These are phyloP conservation scores for Diutina rugosa DNA, from an alignment of 1,139 yeast genomes.

Conservation along the genomic window DNA sequence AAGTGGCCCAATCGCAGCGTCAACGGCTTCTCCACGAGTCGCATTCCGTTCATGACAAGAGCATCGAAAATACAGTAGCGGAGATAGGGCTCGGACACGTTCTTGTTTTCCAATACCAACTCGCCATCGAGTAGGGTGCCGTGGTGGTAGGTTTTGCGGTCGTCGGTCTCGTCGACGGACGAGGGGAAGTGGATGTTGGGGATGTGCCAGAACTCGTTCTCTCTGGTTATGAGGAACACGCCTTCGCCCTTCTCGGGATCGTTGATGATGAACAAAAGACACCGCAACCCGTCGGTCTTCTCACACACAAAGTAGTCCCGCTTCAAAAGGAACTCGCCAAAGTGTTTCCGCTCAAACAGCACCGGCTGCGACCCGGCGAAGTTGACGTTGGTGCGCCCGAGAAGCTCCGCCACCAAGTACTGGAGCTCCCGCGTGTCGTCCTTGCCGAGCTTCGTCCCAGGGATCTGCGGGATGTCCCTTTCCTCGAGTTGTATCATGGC, in stretches of 20 bases:
- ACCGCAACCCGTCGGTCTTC: slow-evolving; percentile 87
- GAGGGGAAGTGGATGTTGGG: slow-evolving; percentile 80
- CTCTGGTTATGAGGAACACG: slow-evolving; percentile 68
- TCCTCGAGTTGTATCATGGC: slow-evolving; percentile 30
- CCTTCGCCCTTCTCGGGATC: slow-evolving; percentile 70
- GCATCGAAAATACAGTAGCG: slow-evolving; percentile 88
- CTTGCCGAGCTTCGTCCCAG: slow-evolving; percentile 68
- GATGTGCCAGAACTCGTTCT: slow-evolving; percentile 70
- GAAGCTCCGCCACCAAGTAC: slow-evolving; percentile 54
- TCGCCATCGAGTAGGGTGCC: slow-evolving; percentile 94
- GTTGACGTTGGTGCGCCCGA: slow-evolving; percentile 36
- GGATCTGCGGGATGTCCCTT: slow-evolving; percentile 68
- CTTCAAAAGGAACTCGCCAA: slow-evolving; percentile 43
- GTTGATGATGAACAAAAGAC: slow-evolving; percentile 52
- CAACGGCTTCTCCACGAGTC: slow-evolving; percentile 55
- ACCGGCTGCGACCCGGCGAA: slow-evolving; percentile 96
- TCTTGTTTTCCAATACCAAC: slow-evolving; percentile 47
- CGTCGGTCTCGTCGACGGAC: slow-evolving; percentile 32
- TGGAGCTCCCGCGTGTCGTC: slow-evolving; percentile 58
- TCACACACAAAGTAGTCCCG: slow-evolving; percentile 80
- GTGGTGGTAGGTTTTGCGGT: slow-evolving; percentile 50
- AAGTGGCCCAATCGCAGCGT: slow-evolving; percentile 81
- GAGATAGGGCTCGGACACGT: slow-evolving; percentile 34
- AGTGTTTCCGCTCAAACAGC: slow-evolving; percentile 69
- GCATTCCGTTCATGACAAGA: slow-evolving; percentile 66